Evolutionary conservation across 768 basidiomycete genomes (phyloP).

Genomic region (Hygrocybe punicea): DNA sequence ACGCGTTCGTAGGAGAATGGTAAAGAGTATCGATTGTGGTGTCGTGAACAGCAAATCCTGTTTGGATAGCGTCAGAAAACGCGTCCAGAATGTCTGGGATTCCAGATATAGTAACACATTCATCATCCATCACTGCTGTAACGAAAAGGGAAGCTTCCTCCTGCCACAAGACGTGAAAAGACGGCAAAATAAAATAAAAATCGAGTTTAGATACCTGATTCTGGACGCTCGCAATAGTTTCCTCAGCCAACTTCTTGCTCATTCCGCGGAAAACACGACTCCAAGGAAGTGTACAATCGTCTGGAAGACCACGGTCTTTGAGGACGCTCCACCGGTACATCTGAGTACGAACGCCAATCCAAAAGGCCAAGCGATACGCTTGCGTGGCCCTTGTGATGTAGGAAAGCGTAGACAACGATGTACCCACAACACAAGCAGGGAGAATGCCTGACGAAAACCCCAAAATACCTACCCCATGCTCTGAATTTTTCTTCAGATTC

Average conservation of each 20-base stretch:
- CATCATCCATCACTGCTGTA: constrained; percentile 49
- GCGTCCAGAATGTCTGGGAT: constrained; percentile 46
- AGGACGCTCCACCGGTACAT: constrained; percentile 24
- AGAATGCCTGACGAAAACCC: constrained; percentile 49
- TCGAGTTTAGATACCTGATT: constrained; percentile 6
- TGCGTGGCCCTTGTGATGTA: constrained; percentile 38
- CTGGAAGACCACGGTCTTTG: constrained; percentile 3
- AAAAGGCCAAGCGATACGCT: constrained; percentile 41
- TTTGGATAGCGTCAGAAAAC: constrained; percentile 41
- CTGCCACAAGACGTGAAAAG: neutral
- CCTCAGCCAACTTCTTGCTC: constrained; percentile 18
- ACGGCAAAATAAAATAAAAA: constrained; percentile 8
- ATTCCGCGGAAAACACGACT: constrained; percentile 40
- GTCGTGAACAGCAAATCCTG: constrained; percentile 36
- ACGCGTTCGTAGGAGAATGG: constrained; percentile 40
- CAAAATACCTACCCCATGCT: constrained; percentile 36
- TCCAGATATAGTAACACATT: constrained; percentile 56
- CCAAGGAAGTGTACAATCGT: constrained; percentile 40
- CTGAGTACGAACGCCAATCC: constrained; percentile 43
- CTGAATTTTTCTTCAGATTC: constrained; percentile 32
- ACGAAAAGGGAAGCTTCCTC: constrained; percentile 35
- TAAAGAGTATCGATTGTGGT: constrained; percentile 53
- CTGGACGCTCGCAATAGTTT: constrained; percentile 12
- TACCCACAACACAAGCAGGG: constrained; percentile 41
- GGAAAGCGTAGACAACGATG: constrained; percentile 30